Evolutionary conservation across 192 early-diverging fungal species (phyloP), one percentile per base, ranked within the genome.

Genomic region (Gamsiella multidivaricata): DNA sequence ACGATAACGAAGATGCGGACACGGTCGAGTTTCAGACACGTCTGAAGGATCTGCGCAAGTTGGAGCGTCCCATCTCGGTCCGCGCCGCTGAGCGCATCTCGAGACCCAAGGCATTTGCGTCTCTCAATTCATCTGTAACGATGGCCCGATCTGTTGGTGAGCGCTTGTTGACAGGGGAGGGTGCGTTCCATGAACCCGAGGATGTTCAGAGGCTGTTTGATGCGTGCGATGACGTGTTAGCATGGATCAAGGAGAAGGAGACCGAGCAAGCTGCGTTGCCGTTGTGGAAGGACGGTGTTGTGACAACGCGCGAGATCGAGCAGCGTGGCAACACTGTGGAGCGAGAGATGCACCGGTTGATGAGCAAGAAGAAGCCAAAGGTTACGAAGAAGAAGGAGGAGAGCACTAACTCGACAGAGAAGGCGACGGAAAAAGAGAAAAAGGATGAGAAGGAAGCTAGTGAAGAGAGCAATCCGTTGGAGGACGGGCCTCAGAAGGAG

Each of bases 1-100:
- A 90, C 45, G 88, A 89, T 25, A 93, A 88, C 12, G 93, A 95
- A 49, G 58, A 82, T 18, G 94, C 94, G 3, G 90, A 96, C 65
- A 86, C 87, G 2, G 17, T 61, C 11, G 80, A 83, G 47, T 91
- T 94, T 50, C 83, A 85, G n/a, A 76, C 64, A 12, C 82, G 81
- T 26, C 69, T 89, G 49, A 68, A 80, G 14, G 61, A 69, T 3
- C 73, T 90, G 2, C 84, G 85, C 61, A 54, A 58, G 33, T 54
- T 87, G 31, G 84, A 90, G 66, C 61, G 80, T 1, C 87, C 84
- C 36, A 74, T 87, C 29, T 62, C 69, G 20, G 74, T 72, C 53
- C 81, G 88, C 51, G 80, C 78, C 32, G 67, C 75, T 20, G 87
- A 88, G 53, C 73, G 81, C 32, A 49, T 69, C 15, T 71, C 79